A percentile compares a stretch with the other conserved stretches of the same genome.
Conservation (phyloP, 495 filamentous ascomycete genomes). For the Barbatosphaeria neglecta region DNA sequence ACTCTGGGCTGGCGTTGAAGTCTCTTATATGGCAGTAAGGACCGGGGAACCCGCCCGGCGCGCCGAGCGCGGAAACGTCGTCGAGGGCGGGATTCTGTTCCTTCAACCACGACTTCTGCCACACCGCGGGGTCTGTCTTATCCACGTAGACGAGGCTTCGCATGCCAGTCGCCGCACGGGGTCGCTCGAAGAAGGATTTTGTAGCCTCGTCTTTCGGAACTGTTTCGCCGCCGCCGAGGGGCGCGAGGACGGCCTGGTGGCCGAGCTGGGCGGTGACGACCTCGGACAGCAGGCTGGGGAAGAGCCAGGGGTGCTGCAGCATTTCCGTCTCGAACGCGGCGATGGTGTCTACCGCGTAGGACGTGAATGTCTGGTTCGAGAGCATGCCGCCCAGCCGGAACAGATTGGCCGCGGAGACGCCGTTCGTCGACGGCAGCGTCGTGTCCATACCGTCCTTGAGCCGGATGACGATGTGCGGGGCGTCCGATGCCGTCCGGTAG, state of each 20-base stretch:
- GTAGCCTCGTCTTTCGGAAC: too few relatives aligned
- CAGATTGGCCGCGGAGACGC: slow-evolving; percentile 70
- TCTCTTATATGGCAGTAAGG: too few relatives aligned
- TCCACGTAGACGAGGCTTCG: neutral
- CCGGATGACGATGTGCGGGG: slow-evolving; percentile 68
- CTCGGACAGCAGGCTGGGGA: slow-evolving; percentile 62
- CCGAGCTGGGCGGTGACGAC: slow-evolving; percentile 60
- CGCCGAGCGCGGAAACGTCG: too few relatives aligned
- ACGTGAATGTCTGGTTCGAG: slow-evolving; percentile 49
- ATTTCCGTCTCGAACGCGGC: slow-evolving; percentile 82
- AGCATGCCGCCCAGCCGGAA: slow-evolving; percentile 65
- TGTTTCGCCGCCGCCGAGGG: too few relatives aligned
- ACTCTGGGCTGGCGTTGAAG: too few relatives aligned
- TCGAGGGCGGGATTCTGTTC: too few relatives aligned
- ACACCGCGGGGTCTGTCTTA: too few relatives aligned
- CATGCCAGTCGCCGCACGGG: neutral
- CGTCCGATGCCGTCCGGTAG: slow-evolving; percentile 63
- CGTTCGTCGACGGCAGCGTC: slow-evolving; percentile 80
- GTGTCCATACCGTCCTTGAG: slow-evolving; percentile 92
- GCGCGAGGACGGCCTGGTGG: slow-evolving; percentile 7
- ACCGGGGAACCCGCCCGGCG: too few relatives aligned
- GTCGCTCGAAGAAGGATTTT: neutral
- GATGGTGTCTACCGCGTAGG: slow-evolving; percentile 60
- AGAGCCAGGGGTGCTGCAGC: slow-evolving; percentile 83
- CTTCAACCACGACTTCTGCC: too few relatives aligned